Conservation (phyloP, 192 early-diverging fungal genomes). For the Mortierella claussenii region DNA sequence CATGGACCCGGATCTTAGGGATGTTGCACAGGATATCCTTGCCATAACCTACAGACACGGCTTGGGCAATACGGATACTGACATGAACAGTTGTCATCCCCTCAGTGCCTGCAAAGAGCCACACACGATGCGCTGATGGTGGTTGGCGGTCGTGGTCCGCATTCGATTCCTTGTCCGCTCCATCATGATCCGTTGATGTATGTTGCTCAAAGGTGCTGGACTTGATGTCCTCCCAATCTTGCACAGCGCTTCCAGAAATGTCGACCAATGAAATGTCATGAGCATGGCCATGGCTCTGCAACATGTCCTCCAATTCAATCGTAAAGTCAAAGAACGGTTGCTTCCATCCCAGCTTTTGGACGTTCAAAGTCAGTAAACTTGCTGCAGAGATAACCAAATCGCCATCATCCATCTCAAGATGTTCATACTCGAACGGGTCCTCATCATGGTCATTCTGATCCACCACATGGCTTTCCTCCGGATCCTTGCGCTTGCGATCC, state of each 20-base stretch:
- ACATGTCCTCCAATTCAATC: constrained; percentile 1
- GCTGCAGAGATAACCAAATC: constrained; percentile 32
- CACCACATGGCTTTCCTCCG: constrained; percentile 28
- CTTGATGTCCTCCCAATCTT: constrained; percentile 27
- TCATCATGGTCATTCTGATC: constrained; percentile 11
- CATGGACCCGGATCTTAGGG: constrained; percentile 23
- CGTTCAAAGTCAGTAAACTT: neutral
- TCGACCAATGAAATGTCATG: constrained; percentile 19
- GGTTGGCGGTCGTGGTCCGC: constrained; percentile 2
- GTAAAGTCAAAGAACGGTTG: constrained; percentile 34
- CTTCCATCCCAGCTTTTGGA: constrained; percentile 42
- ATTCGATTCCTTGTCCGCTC: neutral
- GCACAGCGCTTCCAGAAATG: constrained; percentile 20
- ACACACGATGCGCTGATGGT: constrained; percentile 16
- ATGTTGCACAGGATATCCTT: constrained; percentile 33
- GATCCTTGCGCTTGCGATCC: constrained; percentile 42
- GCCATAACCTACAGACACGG: constrained; percentile 38
- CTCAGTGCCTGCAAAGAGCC: constrained; percentile 38
- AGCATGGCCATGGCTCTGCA: constrained; percentile 6
- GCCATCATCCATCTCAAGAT: constrained; percentile 44
- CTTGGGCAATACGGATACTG: constrained; percentile 21
- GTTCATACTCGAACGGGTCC: constrained; percentile 23
- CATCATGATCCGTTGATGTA: neutral
- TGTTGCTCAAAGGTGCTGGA: neutral
- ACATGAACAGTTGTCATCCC: constrained; percentile 17